Conservation (phyloP, 768 basidiomycete genomes). For the Naematelia encephala region DNA sequence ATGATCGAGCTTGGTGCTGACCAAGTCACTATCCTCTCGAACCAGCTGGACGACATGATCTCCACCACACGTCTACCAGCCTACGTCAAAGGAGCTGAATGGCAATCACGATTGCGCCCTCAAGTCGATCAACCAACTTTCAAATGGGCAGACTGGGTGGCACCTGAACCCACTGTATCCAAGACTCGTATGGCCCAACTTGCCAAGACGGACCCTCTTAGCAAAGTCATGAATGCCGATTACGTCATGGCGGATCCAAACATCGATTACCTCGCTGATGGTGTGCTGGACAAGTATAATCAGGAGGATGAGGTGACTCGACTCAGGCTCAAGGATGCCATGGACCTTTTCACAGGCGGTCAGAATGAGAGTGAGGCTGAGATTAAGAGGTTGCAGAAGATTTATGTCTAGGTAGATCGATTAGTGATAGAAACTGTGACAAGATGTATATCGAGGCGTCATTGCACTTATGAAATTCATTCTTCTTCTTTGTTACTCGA, state of each 20-base stretch:
- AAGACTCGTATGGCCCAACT: constrained; percentile 20
- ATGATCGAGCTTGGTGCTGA: constrained; percentile 38
- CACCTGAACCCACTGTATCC: constrained; percentile 15
- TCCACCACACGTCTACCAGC: constrained; percentile 11
- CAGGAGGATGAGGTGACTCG: constrained; percentile 34
- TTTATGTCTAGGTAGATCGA: constrained; percentile 8
- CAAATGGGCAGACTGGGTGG: constrained; percentile 20
- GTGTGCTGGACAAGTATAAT: constrained; percentile 39
- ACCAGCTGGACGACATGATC: constrained; percentile 20
- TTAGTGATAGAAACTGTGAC: not conserved
- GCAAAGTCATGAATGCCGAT: constrained; percentile 20
- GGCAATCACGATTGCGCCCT: constrained; percentile 18
- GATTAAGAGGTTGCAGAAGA: constrained; percentile 20
- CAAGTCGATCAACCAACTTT: constrained; percentile 26
- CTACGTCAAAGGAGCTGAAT: constrained; percentile 25
- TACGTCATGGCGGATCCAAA: constrained; percentile 25
- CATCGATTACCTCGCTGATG: constrained; percentile 34
- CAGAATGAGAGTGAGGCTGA: constrained; percentile 16
- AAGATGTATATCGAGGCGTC: no score
- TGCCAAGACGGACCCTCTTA: constrained; percentile 30
- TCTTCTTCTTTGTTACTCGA: no score
- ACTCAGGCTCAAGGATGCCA: constrained; percentile 9
- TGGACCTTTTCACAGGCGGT: constrained; percentile 8
- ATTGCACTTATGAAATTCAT: no score
- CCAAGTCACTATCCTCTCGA: constrained; percentile 26